A percentile compares a stretch with the other conserved stretches of the same genome.
These are phyloP conservation scores for Zelonia costaricensis DNA, from an alignment of 208 protist genomes.

Conservation along the genomic window DNA sequence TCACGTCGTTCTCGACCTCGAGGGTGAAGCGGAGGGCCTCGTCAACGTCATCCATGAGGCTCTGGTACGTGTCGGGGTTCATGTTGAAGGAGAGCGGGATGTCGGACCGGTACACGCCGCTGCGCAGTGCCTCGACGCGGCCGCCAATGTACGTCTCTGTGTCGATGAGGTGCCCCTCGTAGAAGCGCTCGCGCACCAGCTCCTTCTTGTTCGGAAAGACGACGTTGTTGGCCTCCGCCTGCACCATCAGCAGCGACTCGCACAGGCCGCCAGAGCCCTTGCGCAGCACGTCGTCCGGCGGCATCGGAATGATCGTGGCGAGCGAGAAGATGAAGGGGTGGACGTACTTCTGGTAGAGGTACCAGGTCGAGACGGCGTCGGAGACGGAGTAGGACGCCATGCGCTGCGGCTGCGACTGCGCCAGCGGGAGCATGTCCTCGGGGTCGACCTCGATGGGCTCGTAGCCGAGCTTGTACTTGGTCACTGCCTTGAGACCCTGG, in stretches of 20 bases:
- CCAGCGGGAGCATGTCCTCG: constrained; percentile 99
- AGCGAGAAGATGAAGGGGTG: constrained; percentile 99
- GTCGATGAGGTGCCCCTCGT: constrained; percentile 98
- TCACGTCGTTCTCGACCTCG: constrained; percentile 84
- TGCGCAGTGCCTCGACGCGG: constrained; percentile 94
- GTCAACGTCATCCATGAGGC: constrained; percentile 95
- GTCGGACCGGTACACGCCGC: constrained; percentile 98
- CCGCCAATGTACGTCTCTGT: constrained; percentile 99
- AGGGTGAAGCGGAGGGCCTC: constrained; percentile 91
- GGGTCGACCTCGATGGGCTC: constrained; percentile 99
- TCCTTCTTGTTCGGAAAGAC: constrained; percentile 99
- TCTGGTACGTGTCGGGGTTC: constrained; percentile 90
- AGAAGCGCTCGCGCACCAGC: constrained; percentile 86
- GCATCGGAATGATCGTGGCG: constrained; percentile 99
- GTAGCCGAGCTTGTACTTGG: constrained; percentile 98
- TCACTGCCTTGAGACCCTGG: constrained; percentile 97
- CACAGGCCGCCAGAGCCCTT: constrained; percentile 99
- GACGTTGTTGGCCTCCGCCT: constrained; percentile 97
- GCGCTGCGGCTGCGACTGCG: constrained; percentile 93
- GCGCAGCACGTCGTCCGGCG: constrained; percentile 98
- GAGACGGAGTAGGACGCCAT: constrained; percentile 99
- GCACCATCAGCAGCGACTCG: constrained; percentile 98
- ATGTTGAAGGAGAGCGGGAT: constrained; percentile 95
- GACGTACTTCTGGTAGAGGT: constrained; percentile 99
- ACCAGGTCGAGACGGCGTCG: constrained; percentile 99